phyloP scores from a whole-genome alignment of 768 basidiomycete species.

The Serendipita sp. region DNA sequence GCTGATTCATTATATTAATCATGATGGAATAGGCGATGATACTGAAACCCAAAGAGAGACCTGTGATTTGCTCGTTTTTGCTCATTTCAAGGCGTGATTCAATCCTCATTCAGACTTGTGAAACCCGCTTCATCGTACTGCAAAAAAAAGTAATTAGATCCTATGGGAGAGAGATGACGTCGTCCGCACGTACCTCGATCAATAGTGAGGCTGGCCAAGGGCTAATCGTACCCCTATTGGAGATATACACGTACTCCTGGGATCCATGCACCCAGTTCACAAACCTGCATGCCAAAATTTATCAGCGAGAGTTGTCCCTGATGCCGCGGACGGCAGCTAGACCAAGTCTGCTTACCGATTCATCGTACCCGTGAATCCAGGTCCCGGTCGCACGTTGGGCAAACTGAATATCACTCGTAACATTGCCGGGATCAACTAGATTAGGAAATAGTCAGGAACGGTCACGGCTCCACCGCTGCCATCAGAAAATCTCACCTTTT shows the following conservation, averaged over 20 bases:
- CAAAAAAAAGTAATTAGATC: too few relatives aligned
- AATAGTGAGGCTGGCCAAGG: conserved; percentile 60
- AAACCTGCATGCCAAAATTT: neutral
- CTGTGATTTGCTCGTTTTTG: too few relatives aligned
- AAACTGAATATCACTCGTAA: conserved; percentile 20
- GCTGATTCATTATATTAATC: too few relatives aligned
- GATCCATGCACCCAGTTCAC: conserved; percentile 25
- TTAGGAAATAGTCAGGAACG: neutral
- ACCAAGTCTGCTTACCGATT: conserved; percentile 17
- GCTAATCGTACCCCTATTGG: conserved; percentile 26
- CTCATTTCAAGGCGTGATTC: too few relatives aligned
- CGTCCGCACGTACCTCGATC: conserved; percentile 22
- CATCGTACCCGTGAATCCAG: conserved; percentile 25
- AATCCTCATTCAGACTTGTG: too few relatives aligned
- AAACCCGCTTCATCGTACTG: too few relatives aligned
- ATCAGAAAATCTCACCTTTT: neutral
- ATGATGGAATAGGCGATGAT: too few relatives aligned
- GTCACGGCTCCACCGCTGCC: neutral
- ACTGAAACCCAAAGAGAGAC: too few relatives aligned
- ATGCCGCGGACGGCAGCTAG: neutral
- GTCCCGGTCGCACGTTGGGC: conserved; percentile 24
- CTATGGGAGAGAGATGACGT: too few relatives aligned
- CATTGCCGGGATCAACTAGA: conserved; percentile 17
- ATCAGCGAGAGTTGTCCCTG: too few relatives aligned
- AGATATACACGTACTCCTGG: conserved; percentile 40